Base-by-base conservation (phyloP, 2,329 filamentous ascomycete species). In the Scedosporium dehoogii region DNA sequence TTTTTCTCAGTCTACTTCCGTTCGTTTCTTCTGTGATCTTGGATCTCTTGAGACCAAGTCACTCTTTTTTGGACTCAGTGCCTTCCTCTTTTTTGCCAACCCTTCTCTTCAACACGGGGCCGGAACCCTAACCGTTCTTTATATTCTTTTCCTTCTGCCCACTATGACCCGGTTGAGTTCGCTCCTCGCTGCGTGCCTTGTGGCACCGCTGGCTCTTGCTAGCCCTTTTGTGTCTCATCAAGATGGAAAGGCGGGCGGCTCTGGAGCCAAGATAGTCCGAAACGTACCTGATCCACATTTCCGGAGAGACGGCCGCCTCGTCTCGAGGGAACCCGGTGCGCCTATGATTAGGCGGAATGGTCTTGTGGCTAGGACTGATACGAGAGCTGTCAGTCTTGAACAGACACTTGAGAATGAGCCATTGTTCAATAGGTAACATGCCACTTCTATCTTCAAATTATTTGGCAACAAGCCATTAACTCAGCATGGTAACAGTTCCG, bases 11-110 rank as follows among this genome's bases (percentile, higher is more conserved):
- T 9, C 27, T 16, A 10, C n/a, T 27, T 42, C 42, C 56, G 23
- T 38, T 58, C 29, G 27, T 38, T 58, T 62, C 38, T 63, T 60
- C 59, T 33, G 58, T 63, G 64, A 27, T 62, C 23, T n/a, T 65
- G 51, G 51, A 27, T 48, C 14, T 46, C 12, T 55, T 27, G 33
- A 38, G 9, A 55, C 21, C 51, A 55, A 55, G 51, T 55, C 51
- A 55, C 51, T 55, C 23, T 55, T 27, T 44, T 60, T 48, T 25
- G 25, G 58, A 57, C 41, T 60, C 63, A 29, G 46, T 56, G 65
- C 38, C 38, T 48, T 41, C 58, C 23, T 29, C 51, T 53, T 53
- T 53, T 60, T 64, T 42, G 16, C 42, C 21, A n/a, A 38, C 16
- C 27, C n/a, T 58, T 58, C 51, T 23, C 9, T 55, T 55, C 51